Conservation (phyloP, 768 basidiomycete genomes). For the Coprinopsis cinerea region DNA sequence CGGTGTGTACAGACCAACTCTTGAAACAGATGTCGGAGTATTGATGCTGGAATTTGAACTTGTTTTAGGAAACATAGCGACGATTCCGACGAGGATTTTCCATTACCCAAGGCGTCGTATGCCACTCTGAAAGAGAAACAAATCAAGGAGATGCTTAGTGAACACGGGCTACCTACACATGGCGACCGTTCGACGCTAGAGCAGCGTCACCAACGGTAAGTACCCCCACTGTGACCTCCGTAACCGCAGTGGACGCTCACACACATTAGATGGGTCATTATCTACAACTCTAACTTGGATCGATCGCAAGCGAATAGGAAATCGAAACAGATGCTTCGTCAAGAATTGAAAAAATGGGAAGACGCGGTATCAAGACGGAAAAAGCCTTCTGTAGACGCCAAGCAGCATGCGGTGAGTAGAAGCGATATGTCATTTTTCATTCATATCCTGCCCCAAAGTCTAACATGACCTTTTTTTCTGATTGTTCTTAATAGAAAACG, state of each 20-base stretch:
- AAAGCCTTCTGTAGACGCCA: slow-evolving; percentile 27
- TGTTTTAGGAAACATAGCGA: slow-evolving; percentile 16
- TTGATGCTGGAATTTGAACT: not conserved
- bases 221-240: not conserved
- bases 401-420: slow-evolving; percentile 2
- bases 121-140: slow-evolving; percentile 56
- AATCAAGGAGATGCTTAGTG: slow-evolving; percentile 48
- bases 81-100: slow-evolving; percentile 32
- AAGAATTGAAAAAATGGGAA: slow-evolving; percentile 57
- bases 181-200: slow-evolving; percentile 50
- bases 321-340: slow-evolving; percentile 38
- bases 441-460: not conserved
- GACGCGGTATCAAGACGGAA: slow-evolving; percentile 39
- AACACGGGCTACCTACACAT: slow-evolving; percentile 41
- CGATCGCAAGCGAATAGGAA: slow-evolving; percentile 40
- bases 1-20: slow-evolving; percentile 22
- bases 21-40: no score
- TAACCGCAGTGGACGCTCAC: not conserved
- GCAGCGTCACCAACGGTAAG: slow-evolving; percentile 55
- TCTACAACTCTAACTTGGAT: slow-evolving; percentile 70
- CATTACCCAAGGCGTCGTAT: slow-evolving; percentile 62
- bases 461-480: slow-evolving; percentile 26
- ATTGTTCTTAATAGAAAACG: not conserved
- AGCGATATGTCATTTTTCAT: slow-evolving; percentile 15
- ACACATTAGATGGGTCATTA: slow-evolving; percentile 55